Percentiles rank a stretch among this genome's conserved stretches.
Conservation (phyloP, 352 stramenopile genomes). For the Phytopythium vexans region DNA sequence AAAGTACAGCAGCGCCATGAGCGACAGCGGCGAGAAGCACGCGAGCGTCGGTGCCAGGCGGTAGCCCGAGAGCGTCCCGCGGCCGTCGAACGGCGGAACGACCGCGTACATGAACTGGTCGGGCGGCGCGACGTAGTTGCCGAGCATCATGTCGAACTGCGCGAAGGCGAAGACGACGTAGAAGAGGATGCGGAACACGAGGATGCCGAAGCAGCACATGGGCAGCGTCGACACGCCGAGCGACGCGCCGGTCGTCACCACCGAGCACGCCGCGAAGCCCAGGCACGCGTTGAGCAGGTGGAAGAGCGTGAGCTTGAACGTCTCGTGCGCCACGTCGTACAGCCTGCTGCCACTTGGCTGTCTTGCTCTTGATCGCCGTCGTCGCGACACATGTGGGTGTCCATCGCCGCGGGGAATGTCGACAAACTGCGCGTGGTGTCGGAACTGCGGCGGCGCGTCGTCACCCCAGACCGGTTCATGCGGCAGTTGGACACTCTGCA, state of each 20-base stretch:
- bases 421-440: too few relatives aligned
- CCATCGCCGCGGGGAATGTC: too few relatives aligned
- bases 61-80: conserved; percentile 19
- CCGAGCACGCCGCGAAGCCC: conserved; percentile 36
- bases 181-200: conserved; percentile 60
- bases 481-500: neutral
- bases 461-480: neutral
- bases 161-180: conserved; percentile 50
- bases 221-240: conserved; percentile 45
- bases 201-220: conserved; percentile 60
- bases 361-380: neutral
- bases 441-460: neutral
- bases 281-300: conserved; percentile 57
- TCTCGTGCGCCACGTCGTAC: conserved; percentile 3
- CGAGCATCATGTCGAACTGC: conserved; percentile 52
- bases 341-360: neutral
- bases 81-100: conserved; percentile 18
- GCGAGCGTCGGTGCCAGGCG: conserved; percentile 42
- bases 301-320: conserved; percentile 48
- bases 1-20: conserved; percentile 73
- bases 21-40: conserved; percentile 55
- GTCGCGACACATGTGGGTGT: neutral
- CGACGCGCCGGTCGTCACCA: conserved; percentile 41
- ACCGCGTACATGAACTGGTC: conserved; percentile 37
- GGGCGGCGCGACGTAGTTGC: conserved; percentile 27